Conservation (phyloP, 345 rosid species). For the Salix purpurea region DNA sequence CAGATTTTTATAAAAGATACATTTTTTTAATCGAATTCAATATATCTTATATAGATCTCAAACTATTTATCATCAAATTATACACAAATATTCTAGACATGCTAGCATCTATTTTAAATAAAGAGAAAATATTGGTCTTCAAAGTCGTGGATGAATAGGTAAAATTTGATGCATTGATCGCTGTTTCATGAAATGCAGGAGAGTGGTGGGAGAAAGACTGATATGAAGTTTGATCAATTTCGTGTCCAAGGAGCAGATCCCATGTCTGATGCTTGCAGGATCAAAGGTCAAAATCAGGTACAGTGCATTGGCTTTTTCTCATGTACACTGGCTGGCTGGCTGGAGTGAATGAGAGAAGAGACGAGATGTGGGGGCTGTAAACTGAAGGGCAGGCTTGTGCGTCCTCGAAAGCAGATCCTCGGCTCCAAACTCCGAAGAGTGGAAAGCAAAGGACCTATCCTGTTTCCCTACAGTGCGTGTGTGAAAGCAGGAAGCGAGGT, state of each 20-base stretch:
- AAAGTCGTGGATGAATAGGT: too few species aligned
- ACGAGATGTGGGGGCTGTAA: too few species aligned
- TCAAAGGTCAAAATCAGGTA: conserved; percentile 38
- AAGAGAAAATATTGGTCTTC: too few species aligned
- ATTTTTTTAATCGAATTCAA: too few species aligned
- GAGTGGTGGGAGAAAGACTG: conserved; percentile 46
- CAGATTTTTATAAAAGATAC: too few species aligned
- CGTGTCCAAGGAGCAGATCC: conserved; percentile 24
- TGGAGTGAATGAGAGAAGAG: too few species aligned
- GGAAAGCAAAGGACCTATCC: not conserved
- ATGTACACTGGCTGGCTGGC: too few species aligned
- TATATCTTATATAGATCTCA: rapidly evolving
- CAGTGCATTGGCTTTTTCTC: not conserved
- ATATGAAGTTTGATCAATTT: conserved; percentile 11
- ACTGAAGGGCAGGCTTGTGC: not conserved
- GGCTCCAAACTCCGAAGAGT: not conserved
- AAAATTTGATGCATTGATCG: not conserved
- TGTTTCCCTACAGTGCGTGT: not conserved
- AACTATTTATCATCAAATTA: too few species aligned
- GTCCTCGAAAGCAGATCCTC: not conserved
- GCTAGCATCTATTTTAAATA: not conserved
- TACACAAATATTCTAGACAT: too few species aligned
- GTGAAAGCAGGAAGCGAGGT: conserved; percentile 13
- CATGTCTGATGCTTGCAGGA: conserved; percentile 44
- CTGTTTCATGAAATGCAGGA: not conserved